phyloP scores from a whole-genome alignment of 768 basidiomycete species.

The Podaxis sp. region DNA sequence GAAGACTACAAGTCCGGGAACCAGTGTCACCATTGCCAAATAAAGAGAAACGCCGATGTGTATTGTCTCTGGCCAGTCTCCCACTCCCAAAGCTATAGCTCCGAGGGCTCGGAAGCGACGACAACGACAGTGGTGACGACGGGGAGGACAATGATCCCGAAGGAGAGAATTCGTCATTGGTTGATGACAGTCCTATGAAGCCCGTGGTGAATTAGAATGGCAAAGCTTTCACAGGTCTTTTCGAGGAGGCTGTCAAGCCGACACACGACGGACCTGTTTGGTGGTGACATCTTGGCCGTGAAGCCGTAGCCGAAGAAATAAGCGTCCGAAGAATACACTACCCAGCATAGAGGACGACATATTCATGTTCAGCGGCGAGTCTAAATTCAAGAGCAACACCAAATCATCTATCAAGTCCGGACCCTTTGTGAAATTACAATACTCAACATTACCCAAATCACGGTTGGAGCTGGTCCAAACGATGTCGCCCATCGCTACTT shows the following conservation, averaged over 20 bases:
- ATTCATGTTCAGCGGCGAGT: not conserved
- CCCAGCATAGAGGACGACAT: slow-evolving; percentile 9
- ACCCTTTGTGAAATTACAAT: not conserved
- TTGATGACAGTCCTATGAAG: slow-evolving; percentile 75
- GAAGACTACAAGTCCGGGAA: slow-evolving; percentile 79
- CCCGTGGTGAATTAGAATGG: slow-evolving; percentile 43
- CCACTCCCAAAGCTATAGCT: slow-evolving; percentile 36
- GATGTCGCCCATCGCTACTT: not conserved
- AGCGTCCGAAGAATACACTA: not conserved
- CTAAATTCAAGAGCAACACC: not conserved
- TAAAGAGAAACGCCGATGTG: slow-evolving; percentile 71
- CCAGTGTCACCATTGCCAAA: slow-evolving; percentile 83
- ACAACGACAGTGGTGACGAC: slow-evolving; percentile 32
- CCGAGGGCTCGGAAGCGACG: slow-evolving; percentile 21
- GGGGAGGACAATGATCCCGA: slow-evolving; percentile 33
- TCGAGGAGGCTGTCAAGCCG: slow-evolving; percentile 42
- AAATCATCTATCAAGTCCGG: slow-evolving; percentile 1
- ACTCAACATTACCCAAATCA: slow-evolving; percentile 1
- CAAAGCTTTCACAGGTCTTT: slow-evolving; percentile 67
- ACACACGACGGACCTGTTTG: slow-evolving; percentile 15
- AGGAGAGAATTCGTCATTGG: slow-evolving; percentile 47
- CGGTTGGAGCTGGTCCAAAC: slow-evolving; percentile 12
- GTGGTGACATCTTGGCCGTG: not conserved
- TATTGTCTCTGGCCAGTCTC: slow-evolving; percentile 40
- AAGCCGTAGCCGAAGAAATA: not conserved